These are phyloP conservation scores for Aspergillus coremiiformis DNA, from an alignment of 495 filamentous ascomycete genomes.

Conservation along the genomic window DNA sequence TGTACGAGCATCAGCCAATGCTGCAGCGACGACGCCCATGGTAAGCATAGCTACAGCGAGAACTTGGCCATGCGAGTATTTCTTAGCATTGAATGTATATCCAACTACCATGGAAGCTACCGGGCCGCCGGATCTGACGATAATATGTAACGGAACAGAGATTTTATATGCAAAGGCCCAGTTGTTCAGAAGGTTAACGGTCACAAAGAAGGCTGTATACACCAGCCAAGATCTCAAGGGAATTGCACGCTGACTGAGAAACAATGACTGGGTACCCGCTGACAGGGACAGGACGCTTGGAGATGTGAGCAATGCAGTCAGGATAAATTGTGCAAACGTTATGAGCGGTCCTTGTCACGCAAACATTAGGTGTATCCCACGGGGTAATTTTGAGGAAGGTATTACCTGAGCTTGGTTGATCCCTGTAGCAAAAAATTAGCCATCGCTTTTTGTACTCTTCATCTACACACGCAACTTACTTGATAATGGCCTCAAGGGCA, in stretches of 20 bases:
- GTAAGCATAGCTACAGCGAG: constrained; percentile 74
- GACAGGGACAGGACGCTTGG: constrained; percentile 70
- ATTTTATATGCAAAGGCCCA: constrained; percentile 97
- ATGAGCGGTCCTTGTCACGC: constrained; percentile 64
- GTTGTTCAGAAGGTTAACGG: constrained; percentile 92
- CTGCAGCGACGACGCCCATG: constrained; percentile 74
- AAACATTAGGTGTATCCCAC: background rate
- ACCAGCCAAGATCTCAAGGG: constrained; percentile 78
- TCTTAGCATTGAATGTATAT: constrained; percentile 67
- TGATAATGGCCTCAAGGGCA: constrained; percentile 90
- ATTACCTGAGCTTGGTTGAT: constrained; percentile 34
- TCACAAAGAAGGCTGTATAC: constrained; percentile 86
- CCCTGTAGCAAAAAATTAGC: constrained; percentile 21
- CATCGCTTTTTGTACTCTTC: background rate
- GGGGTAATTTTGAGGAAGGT: background rate
- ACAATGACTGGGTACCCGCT: constrained; percentile 52
- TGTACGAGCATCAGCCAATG: constrained; percentile 76
- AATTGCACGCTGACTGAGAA: constrained; percentile 68
- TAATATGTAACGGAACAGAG: constrained; percentile 94
- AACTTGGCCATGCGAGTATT: constrained; percentile 73
- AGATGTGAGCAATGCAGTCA: constrained; percentile 59
- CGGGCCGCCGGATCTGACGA: constrained; percentile 87
- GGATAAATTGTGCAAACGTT: constrained; percentile 87
- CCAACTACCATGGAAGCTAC: constrained; percentile 89
- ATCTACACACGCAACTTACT: constrained; percentile 49